These are phyloP conservation scores for Xylaria longipes DNA, from an alignment of 495 filamentous ascomycete species.

Conservation along the genomic window DNA sequence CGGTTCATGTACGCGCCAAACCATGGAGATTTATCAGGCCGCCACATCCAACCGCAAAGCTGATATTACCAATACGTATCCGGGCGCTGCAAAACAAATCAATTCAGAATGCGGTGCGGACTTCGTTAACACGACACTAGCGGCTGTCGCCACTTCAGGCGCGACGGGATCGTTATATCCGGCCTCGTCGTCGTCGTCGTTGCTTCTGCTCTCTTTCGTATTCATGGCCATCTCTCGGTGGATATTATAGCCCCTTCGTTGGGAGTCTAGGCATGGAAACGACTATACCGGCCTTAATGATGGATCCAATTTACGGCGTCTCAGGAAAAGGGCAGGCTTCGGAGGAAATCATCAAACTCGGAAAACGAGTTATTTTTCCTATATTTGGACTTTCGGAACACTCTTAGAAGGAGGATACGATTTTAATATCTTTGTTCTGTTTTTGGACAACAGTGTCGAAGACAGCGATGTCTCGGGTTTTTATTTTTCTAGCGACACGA, in stretches of 20 bases:
- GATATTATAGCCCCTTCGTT: conserved; percentile 12
- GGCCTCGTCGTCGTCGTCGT: conserved; percentile 30
- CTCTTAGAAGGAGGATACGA: neutral
- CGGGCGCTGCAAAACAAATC: conserved; percentile 66
- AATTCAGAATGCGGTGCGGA: conserved; percentile 67
- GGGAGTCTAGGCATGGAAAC: neutral
- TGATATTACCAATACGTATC: conserved; percentile 65
- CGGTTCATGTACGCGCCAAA: conserved; percentile 68
- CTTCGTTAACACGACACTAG: conserved; percentile 68
- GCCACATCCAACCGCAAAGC: conserved; percentile 66
- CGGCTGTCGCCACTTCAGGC: conserved; percentile 41
- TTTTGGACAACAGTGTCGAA: neutral
- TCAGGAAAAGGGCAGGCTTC: neutral
- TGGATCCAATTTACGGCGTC: neutral
- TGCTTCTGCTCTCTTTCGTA: conserved; percentile 30
- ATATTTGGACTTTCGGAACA: neutral
- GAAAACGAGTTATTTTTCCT: neutral
- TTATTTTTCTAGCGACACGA: neutral
- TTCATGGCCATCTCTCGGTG: conserved; percentile 16
- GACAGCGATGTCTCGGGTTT: conserved; percentile 2
- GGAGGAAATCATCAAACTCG: neutral
- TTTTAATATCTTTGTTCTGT: neutral
- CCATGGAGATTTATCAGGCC: conserved; percentile 71
- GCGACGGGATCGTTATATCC: conserved; percentile 25
- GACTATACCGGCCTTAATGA: neutral